These are phyloP conservation scores for Posidonia oceanica DNA, from an alignment of 116 monocot species.

Conservation along the genomic window DNA sequence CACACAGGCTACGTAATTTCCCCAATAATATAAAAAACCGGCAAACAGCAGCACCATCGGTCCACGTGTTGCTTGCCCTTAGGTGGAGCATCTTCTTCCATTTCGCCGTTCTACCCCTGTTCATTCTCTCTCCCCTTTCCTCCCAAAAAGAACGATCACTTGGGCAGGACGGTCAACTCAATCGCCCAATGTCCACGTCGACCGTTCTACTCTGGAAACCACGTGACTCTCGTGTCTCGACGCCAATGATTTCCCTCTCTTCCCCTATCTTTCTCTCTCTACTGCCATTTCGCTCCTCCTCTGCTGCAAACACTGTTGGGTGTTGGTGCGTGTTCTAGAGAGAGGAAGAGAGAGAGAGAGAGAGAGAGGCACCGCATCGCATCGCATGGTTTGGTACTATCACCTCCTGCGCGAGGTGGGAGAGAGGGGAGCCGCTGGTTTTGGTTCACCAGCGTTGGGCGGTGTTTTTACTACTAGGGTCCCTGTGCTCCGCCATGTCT, in stretches of 20 bases:
- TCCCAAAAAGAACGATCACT: background rate
- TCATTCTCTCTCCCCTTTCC: background rate
- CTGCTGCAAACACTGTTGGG: background rate
- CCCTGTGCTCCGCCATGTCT: background rate
- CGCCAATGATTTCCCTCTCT: no score
- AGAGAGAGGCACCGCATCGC: background rate
- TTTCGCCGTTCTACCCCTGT: background rate
- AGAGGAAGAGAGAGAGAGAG: no score
- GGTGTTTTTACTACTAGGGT: background rate
- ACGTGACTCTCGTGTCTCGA: background rate
- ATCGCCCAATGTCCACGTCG: background rate
- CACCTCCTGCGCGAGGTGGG: background rate
- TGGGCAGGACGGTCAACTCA: background rate
- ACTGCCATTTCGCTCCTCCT: background rate
- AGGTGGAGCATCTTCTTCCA: background rate
- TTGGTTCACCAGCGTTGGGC: background rate
- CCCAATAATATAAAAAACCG: no score
- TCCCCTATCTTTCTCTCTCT: no score
- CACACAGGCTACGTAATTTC: no score
- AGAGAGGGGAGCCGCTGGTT: background rate
- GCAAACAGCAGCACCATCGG: no score
- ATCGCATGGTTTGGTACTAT: background rate
- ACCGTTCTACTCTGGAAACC: background rate
- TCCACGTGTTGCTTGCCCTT: no score
- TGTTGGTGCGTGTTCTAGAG: no score